Conservation (phyloP, 805 yeast species). For the Hermanozyma aechmeae region DNA sequence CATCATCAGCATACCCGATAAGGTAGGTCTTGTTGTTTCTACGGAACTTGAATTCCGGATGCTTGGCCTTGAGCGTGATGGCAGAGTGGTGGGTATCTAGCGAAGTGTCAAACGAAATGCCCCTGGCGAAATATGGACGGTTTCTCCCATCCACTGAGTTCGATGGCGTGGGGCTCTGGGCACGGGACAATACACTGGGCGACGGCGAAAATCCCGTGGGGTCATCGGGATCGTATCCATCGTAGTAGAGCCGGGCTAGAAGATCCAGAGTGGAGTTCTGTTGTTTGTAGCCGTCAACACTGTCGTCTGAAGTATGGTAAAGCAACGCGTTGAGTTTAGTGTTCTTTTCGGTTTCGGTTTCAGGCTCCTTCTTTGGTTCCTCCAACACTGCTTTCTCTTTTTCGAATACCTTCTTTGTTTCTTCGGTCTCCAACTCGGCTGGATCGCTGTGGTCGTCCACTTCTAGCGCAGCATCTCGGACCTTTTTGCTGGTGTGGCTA, state of each 20-base stretch:
- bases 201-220: not conserved
- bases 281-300: constrained; percentile 26
- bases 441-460: no score
- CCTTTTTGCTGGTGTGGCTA: not conserved
- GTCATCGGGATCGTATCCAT: constrained; percentile 33
- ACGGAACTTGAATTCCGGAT: constrained; percentile 33
- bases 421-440: constrained; percentile 2
- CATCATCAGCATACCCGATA: constrained; percentile 29
- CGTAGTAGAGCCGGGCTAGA: constrained; percentile 33
- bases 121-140: constrained; percentile 10
- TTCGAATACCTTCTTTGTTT: constrained; percentile 1
- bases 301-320: constrained; percentile 28
- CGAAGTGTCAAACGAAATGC: constrained; percentile 33
- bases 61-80: constrained; percentile 31
- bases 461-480: no score
- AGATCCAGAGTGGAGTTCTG: constrained; percentile 31
- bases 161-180: no score
- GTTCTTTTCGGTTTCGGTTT: constrained; percentile 24
- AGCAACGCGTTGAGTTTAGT: constrained; percentile 29
- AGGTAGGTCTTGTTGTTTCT: constrained; percentile 35
- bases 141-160: no score
- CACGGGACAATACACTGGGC: not conserved
- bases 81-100: constrained; percentile 22
- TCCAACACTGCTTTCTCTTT: constrained; percentile 1
- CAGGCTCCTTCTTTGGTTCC: constrained; percentile 3